These are phyloP conservation scores for Micractinium conductrix DNA, from an alignment of 139 green algal genomes.

Conservation along the genomic window DNA sequence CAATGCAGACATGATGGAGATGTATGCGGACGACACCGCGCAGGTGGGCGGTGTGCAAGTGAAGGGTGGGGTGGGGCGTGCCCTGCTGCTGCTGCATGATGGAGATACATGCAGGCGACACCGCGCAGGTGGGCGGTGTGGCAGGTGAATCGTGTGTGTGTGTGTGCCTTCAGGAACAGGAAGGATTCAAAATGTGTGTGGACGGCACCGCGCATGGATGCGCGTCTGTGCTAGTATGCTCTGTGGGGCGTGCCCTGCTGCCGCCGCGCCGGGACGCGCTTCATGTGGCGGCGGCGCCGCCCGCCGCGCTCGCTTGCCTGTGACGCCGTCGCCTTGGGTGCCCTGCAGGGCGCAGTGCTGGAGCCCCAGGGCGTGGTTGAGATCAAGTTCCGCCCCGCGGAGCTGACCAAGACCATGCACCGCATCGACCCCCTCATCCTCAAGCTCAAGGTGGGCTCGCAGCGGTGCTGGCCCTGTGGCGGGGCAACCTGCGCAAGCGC, in stretches of 20 bases:
- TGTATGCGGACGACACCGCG: conserved; percentile 83
- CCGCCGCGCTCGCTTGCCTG: too few species aligned
- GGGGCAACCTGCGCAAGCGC: background rate
- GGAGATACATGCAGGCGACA: conserved; percentile 3
- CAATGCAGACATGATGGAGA: conserved; percentile 79
- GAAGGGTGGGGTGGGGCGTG: background rate
- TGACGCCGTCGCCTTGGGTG: too few species aligned
- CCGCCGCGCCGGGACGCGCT: too few species aligned
- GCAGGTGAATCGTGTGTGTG: background rate
- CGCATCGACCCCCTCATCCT: conserved; percentile 82
- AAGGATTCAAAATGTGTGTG: too few species aligned
- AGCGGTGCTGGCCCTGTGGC: background rate
- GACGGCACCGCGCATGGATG: too few species aligned
- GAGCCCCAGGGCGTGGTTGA: conserved; percentile 98
- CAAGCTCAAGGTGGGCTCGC: conserved; percentile 54
- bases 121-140: conserved; percentile 39
- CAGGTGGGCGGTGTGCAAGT: background rate
- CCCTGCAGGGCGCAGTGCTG: conserved; percentile 86
- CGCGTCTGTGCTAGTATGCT: too few species aligned
- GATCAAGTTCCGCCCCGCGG: conserved; percentile 94
- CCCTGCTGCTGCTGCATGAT: background rate
- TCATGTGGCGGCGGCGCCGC: too few species aligned
- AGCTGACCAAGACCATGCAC: conserved; percentile 90
- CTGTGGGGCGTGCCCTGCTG: too few species aligned
- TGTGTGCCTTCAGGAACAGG: too few species aligned